Percentiles rank a stretch among this genome's conserved stretches.
phyloP scores from a whole-genome alignment of 805 yeast species.

The Debaryomyces hansenii region DNA sequence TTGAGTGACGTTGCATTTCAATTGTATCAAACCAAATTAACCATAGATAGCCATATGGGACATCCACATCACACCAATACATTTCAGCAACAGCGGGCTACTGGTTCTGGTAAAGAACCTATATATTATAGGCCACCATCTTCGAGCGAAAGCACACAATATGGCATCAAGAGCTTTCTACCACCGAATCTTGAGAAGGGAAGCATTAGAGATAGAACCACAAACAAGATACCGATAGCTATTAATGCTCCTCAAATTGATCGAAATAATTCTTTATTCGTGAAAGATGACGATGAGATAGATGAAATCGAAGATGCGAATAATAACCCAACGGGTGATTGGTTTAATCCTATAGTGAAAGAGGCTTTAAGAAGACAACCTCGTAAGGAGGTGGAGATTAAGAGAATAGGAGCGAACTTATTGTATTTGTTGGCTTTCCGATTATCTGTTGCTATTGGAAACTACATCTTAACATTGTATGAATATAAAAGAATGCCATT shows the following conservation, averaged over 20 bases:
- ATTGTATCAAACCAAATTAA: slow-evolving; percentile 9
- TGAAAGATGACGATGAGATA: slow-evolving; percentile 7
- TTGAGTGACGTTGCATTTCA: slow-evolving; percentile 10
- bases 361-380: slow-evolving; percentile 47
- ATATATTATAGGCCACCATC: slow-evolving; percentile 34
- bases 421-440: slow-evolving; percentile 27
- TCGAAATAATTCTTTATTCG: not conserved
- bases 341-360: slow-evolving; percentile 44
- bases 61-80: not conserved
- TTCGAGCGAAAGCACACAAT: slow-evolving; percentile 22
- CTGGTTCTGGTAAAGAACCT: slow-evolving; percentile 12
- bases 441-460: slow-evolving; percentile 16
- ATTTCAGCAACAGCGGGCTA: not conserved
- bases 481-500: slow-evolving; percentile 6
- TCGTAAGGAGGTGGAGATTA: slow-evolving; percentile 38
- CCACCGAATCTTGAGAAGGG: slow-evolving; percentile 19
- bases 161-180: slow-evolving; percentile 25
- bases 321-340: slow-evolving; percentile 25
- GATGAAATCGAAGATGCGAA: slow-evolving; percentile 8
- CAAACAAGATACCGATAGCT: slow-evolving; percentile 12
- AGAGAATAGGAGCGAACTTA: slow-evolving; percentile 27
- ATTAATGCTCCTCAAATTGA: not conserved
- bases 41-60: slow-evolving; percentile 2
- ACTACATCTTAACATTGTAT: slow-evolving; percentile 9
- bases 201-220: not conserved